Evolutionary conservation across 768 basidiomycete species (phyloP).

Genomic region (Candolleomyces efflorescens): DNA sequence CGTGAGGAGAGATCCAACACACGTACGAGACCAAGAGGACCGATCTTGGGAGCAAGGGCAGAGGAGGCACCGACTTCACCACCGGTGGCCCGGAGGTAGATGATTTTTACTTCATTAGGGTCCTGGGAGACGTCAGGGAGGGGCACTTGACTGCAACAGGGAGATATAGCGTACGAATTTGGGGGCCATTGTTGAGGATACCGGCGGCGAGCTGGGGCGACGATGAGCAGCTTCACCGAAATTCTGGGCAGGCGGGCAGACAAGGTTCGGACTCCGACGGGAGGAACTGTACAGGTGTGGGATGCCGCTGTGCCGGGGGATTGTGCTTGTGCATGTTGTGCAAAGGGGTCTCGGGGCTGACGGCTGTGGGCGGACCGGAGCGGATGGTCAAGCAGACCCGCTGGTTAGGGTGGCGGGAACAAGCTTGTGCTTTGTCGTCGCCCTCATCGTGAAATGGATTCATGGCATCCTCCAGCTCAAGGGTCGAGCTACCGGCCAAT

Average conservation of each 20-base stretch:
- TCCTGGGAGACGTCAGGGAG: conserved; percentile 46
- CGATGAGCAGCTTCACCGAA: conserved; percentile 7
- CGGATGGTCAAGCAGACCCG: conserved; percentile 1
- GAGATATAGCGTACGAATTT: conserved; percentile 52
- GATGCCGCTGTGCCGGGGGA: neutral
- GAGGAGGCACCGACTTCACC: conserved; percentile 99
- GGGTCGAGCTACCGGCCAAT: conserved; percentile 74
- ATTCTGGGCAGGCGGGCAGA: conserved; percentile 11
- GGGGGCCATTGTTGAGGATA: conserved; percentile 29
- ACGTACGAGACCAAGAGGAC: conserved; percentile 97
- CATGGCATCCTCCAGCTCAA: conserved; percentile 66
- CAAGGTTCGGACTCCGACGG: conserved; percentile 52
- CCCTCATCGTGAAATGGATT: conserved; percentile 67
- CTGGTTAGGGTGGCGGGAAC: neutral
- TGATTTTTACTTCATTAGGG: conserved; percentile 97
- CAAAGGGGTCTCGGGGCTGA: conserved; percentile 14
- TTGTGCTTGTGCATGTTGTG: conserved; percentile 34
- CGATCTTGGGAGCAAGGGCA: conserved; percentile 98
- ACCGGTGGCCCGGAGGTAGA: conserved; percentile 97
- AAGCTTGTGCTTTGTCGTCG: conserved; percentile 16
- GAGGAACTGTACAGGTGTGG: conserved; percentile 51
- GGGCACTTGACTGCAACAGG: neutral
- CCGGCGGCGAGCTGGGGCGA: conserved; percentile 13
- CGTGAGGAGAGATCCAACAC: neutral
- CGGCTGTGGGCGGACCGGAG: neutral